Conservation (phyloP, 495 filamentous ascomycete species). For the Viridothelium virens region DNA sequence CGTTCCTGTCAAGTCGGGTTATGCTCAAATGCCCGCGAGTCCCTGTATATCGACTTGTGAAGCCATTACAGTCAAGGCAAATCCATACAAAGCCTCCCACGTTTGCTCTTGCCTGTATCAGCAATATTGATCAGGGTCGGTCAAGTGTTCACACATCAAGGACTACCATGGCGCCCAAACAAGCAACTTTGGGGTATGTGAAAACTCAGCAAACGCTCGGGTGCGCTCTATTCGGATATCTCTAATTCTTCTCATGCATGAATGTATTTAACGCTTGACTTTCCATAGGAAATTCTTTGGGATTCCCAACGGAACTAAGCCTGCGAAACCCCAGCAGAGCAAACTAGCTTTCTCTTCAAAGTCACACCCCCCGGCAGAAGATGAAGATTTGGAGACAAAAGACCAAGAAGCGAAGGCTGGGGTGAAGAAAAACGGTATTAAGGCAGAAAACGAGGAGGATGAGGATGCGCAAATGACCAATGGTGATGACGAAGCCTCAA, state of each 20-base stretch:
- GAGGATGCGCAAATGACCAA: conserved; percentile 19
- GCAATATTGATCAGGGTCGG: not conserved
- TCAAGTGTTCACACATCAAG: not conserved
- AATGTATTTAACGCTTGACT: conserved; percentile 9
- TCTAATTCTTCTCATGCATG: conserved; percentile 14
- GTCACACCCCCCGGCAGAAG: conserved; percentile 12
- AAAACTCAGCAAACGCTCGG: conserved; percentile 72
- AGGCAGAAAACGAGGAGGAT: conserved; percentile 17
- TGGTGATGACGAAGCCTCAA: not conserved
- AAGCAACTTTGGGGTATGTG: conserved; percentile 92
- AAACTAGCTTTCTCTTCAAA: conserved; percentile 27
- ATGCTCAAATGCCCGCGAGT: not conserved
- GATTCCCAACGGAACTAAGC: conserved; percentile 45
- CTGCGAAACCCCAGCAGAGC: conserved; percentile 60
- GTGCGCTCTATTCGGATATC: conserved; percentile 45
- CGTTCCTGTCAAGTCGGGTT: not conserved
- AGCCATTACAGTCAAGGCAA: not conserved
- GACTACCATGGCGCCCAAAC: conserved; percentile 47
- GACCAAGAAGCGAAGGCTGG: conserved; percentile 30
- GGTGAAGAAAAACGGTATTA: conserved; percentile 20
- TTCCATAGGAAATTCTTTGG: conserved; percentile 61
- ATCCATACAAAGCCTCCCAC: not conserved
- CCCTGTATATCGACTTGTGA: not conserved
- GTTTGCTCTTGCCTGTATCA: not conserved
- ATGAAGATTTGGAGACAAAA: conserved; percentile 15